phyloP scores from a whole-genome alignment of 164 flowering plant genomes.

The Platanus orientalis region DNA sequence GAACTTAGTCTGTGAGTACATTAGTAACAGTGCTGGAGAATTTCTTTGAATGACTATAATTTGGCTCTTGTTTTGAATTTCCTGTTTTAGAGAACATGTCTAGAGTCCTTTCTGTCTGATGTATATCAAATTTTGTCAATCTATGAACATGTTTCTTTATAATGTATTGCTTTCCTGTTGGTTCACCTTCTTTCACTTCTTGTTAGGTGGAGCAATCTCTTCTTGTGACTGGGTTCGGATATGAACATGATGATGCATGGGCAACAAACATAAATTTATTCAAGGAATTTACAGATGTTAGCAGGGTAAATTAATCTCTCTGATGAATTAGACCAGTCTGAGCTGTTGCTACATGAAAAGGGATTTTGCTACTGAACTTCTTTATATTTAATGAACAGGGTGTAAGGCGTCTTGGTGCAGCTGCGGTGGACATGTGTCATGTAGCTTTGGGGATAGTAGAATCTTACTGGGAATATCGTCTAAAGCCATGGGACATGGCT shows the following conservation, averaged over 20 bases:
- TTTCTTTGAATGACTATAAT: neutral
- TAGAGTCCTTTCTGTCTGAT: neutral
- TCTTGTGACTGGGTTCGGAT: slow-evolving; percentile 95
- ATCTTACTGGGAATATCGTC: slow-evolving; percentile 95
- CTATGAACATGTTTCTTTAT: neutral
- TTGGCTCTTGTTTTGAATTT: neutral
- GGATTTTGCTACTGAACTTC: neutral
- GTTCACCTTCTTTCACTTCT: slow-evolving; percentile 2
- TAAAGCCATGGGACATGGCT: slow-evolving; percentile 99
- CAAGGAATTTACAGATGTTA: slow-evolving; percentile 85
- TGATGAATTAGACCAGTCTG: neutral
- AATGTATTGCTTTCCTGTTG: neutral
- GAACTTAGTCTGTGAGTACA: neutral
- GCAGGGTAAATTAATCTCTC: slow-evolving; percentile 52
- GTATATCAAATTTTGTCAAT: neutral
- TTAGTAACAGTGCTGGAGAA: neutral
- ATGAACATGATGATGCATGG: slow-evolving; percentile 98
- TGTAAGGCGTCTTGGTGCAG: slow-evolving; percentile 96
- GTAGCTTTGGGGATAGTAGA: slow-evolving; percentile 92
- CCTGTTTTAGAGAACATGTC: neutral
- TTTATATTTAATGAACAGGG: slow-evolving; percentile 41
- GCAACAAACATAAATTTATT: slow-evolving; percentile 77
- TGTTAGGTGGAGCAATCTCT: slow-evolving; percentile 83
- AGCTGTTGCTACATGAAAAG: neutral
- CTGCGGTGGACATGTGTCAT: slow-evolving; percentile 98